Evolutionary conservation across 1,139 yeast genomes (phyloP), one percentile per base, ranked within the genome.

Genomic region (Nakaseomyces uthaithaninus): DNA sequence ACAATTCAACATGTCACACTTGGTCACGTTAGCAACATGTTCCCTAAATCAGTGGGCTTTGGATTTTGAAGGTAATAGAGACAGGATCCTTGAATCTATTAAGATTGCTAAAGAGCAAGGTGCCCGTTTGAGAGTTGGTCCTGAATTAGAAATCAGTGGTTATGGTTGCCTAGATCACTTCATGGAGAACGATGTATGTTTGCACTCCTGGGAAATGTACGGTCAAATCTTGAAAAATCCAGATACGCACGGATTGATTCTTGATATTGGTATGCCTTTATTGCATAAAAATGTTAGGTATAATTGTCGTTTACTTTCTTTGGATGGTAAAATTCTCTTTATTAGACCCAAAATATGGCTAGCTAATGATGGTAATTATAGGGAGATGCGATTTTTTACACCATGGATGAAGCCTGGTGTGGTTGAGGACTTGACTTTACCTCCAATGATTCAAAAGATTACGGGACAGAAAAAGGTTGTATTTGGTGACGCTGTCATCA

Each of bases 1-100:
- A n/a, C n/a, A n/a, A n/a, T n/a, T n/a, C n/a, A n/a, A n/a, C 26
- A 73, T 74, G 79, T 73, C 74, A 4, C 77, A 72, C 37, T 53
- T 72, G 14, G 71, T 74, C 39, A 75, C 80, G 1, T 65, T 75
- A 34, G 77, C 80, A 1, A 75, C 80, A 2, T 75, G 80, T 59
- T 74, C 82, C 56, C 72, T 93, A 51, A 93, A 93, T 64, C 99
- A 93, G 73, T 93, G 99, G 99, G 95, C 98, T 0, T 70, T 93
- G 46, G 99, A 93, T 63, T 93, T 86, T 63, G 97, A 91, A 61
- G 99, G 98, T 4, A 93, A 93, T 62, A 73, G 95, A 42, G 95
- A 87, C 56, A 69, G 99, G 42, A 91, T 93, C 51, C 57, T 91
- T 27, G 80, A 81, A 55, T 81, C 94, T 45, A 89, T 93, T 54